Evolutionary conservation across 192 early-diverging fungal genomes (phyloP).

Genomic region (Coemansia sp.): DNA sequence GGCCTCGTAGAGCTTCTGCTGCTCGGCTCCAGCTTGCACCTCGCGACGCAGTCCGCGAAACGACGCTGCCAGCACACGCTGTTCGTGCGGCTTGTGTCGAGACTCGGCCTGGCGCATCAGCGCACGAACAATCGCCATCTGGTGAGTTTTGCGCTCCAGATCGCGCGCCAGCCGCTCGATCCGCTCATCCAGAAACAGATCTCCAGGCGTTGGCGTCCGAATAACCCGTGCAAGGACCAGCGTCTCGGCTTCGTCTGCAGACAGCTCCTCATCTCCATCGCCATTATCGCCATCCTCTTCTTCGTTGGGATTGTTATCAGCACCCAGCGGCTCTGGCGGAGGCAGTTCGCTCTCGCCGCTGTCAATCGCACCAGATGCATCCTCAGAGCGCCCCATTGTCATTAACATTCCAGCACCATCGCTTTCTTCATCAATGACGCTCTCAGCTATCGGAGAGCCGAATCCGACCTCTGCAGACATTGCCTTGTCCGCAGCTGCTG

Average conservation of each 20-base stretch:
- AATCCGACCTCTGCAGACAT: background rate
- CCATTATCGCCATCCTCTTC: slow-evolving; percentile 2
- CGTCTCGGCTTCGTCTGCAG: slow-evolving; percentile 38
- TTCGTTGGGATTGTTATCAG: background rate
- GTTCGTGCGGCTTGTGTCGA: slow-evolving; percentile 58
- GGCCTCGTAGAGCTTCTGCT: slow-evolving; percentile 63
- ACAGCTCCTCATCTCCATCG: slow-evolving; percentile 15
- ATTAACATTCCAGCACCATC: too few relatives aligned
- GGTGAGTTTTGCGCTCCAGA: slow-evolving; percentile 60
- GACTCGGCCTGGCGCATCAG: slow-evolving; percentile 63
- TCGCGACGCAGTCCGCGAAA: slow-evolving; percentile 60
- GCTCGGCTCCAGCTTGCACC: slow-evolving; percentile 59
- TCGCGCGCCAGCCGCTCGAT: slow-evolving; percentile 56
- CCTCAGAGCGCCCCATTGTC: too few relatives aligned
- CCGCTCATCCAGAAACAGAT: slow-evolving; percentile 63
- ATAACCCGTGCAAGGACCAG: slow-evolving; percentile 55
- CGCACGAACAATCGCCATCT: slow-evolving; percentile 67
- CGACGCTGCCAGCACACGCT: slow-evolving; percentile 65
- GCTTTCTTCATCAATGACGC: background rate
- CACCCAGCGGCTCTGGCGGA: background rate
- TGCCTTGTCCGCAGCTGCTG: background rate
- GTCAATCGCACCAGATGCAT: background rate
- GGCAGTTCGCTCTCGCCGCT: slow-evolving; percentile 1
- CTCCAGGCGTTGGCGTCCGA: slow-evolving; percentile 65
- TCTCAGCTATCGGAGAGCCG: slow-evolving; percentile 5